Percentiles rank a stretch among this genome's conserved stretches.
phyloP scores from a whole-genome alignment of 306 rosid species.

The Spatholobus suberectus region DNA sequence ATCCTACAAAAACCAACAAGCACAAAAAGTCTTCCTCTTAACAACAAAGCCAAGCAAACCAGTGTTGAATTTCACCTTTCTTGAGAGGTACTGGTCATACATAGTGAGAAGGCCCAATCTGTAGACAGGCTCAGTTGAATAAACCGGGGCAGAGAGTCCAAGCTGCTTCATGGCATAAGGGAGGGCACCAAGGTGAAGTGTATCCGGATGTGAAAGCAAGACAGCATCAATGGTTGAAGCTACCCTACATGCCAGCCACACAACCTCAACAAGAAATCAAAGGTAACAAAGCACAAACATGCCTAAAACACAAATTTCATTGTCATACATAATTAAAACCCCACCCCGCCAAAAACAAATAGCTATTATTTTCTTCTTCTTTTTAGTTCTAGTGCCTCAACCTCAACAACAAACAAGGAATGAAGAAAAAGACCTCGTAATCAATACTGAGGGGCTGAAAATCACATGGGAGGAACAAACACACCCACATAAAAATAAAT shows the following conservation, averaged over 20 bases:
- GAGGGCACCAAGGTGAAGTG: slow-evolving; percentile 95
- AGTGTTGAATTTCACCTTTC: slow-evolving; percentile 68
- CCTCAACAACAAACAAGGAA: slow-evolving; percentile 6
- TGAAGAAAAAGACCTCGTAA: background rate
- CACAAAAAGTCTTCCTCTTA: background rate
- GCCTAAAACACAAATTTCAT: slow-evolving; percentile 18
- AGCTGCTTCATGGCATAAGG: slow-evolving; percentile 86
- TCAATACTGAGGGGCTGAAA: slow-evolving; percentile 7
- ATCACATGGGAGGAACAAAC: background rate
- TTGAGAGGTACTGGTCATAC: slow-evolving; percentile 87
- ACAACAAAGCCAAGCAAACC: background rate
- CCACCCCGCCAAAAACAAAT: background rate
- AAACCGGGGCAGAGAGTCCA: slow-evolving; percentile 85
- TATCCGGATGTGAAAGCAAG: slow-evolving; percentile 82
- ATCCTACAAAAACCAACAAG: slow-evolving; percentile 15
- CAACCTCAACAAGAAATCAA: slow-evolving; percentile 31
- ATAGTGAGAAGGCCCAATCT: slow-evolving; percentile 92
- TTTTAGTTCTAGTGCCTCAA: background rate
- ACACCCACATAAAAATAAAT: too few relatives aligned
- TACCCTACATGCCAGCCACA: slow-evolving; percentile 59
- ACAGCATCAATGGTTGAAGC: slow-evolving; percentile 89
- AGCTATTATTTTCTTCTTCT: background rate
- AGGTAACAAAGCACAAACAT: slow-evolving; percentile 6
- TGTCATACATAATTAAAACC: background rate
- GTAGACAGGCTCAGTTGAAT: slow-evolving; percentile 86